These are phyloP conservation scores for Barnettozyma hawaiiensis DNA, from an alignment of 1,139 yeast genomes.

Conservation along the genomic window DNA sequence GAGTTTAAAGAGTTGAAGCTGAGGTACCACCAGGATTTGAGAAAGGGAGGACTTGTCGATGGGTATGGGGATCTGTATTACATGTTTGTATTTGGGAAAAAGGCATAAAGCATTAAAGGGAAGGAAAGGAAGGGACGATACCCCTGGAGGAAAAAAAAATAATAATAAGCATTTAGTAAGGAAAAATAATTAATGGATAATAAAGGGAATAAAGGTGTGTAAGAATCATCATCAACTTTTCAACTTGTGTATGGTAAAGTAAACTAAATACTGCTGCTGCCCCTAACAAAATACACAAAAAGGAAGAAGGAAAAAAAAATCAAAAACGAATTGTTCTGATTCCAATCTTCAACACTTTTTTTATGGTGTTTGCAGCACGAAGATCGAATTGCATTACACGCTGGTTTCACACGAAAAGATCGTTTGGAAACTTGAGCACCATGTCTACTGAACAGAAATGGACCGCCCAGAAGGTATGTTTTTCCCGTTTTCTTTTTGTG, in stretches of 20 bases:
- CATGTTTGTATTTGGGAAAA: slow-evolving; percentile 21
- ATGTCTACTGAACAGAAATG: slow-evolving; percentile 23
- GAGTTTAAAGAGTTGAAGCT: slow-evolving; percentile 17
- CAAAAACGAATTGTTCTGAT: not conserved
- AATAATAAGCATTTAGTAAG: too few relatives aligned
- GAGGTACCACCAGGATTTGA: slow-evolving; percentile 19
- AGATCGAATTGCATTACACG: slow-evolving; percentile 6
- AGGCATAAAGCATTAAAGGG: slow-evolving; percentile 2
- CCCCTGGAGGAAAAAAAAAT: not conserved
- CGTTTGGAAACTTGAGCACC: slow-evolving; percentile 9
- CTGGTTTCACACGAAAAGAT: slow-evolving; percentile 5
- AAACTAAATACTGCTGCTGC: too few relatives aligned
- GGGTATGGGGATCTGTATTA: slow-evolving; percentile 23
- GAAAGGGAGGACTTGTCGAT: slow-evolving; percentile 17
- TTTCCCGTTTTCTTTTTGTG: too few relatives aligned
- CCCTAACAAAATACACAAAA: slow-evolving; percentile 7
- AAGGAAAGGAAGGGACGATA: too few relatives aligned
- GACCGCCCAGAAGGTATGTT: slow-evolving; percentile 24
- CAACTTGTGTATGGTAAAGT: too few relatives aligned
- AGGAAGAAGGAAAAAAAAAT: slow-evolving; percentile 2
- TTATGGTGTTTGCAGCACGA: slow-evolving; percentile 14
- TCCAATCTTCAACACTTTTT: slow-evolving; percentile 4
- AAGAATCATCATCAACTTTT: too few relatives aligned
- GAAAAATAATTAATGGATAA: too few relatives aligned
- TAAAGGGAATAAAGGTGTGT: too few relatives aligned